Conservation (phyloP, 2,329 filamentous ascomycete species). For the Pezicula neosporulosa region DNA sequence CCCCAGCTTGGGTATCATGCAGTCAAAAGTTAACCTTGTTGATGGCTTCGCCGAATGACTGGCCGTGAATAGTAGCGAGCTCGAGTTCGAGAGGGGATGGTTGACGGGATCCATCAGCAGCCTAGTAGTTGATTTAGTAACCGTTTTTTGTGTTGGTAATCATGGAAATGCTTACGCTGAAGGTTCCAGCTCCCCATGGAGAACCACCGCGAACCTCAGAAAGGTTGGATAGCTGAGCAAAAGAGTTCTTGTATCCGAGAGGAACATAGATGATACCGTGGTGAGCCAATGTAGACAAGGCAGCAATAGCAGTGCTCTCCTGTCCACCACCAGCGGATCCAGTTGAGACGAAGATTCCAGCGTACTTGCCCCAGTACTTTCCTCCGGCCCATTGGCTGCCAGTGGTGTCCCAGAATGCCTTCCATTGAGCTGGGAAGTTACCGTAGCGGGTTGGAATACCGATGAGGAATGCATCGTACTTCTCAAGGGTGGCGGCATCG, state of each 20-base stretch:
- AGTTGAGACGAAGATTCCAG: constrained; percentile 88
- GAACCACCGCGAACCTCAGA: constrained; percentile 80
- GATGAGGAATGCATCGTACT: constrained; percentile 86
- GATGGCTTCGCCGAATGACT: constrained; percentile 76
- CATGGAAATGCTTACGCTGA: constrained; percentile 51
- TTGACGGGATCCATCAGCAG: constrained; percentile 76
- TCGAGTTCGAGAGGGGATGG: constrained; percentile 72
- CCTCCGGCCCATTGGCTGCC: constrained; percentile 80
- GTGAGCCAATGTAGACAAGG: constrained; percentile 84
- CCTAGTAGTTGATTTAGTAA: constrained; percentile 30
- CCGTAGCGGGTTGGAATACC: constrained; percentile 96
- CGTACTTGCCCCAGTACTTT: constrained; percentile 81
- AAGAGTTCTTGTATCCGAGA: constrained; percentile 82
- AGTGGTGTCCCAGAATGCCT: constrained; percentile 81
- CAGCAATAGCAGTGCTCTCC: constrained; percentile 77
- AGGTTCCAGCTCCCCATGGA: constrained; percentile 93
- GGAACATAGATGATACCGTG: constrained; percentile 98
- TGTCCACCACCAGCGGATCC: constrained; percentile 83
- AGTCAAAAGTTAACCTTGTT: constrained; percentile 76
- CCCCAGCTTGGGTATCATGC: constrained; percentile 60
- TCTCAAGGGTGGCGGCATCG: constrained; percentile 54
- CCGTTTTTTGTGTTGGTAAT: background rate
- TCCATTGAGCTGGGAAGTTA: constrained; percentile 97
- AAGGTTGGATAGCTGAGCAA: constrained; percentile 66
- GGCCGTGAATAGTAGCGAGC: constrained; percentile 79